Base-by-base conservation (phyloP, 2,329 filamentous ascomycete species). In the Calonectria naviculata region DNA sequence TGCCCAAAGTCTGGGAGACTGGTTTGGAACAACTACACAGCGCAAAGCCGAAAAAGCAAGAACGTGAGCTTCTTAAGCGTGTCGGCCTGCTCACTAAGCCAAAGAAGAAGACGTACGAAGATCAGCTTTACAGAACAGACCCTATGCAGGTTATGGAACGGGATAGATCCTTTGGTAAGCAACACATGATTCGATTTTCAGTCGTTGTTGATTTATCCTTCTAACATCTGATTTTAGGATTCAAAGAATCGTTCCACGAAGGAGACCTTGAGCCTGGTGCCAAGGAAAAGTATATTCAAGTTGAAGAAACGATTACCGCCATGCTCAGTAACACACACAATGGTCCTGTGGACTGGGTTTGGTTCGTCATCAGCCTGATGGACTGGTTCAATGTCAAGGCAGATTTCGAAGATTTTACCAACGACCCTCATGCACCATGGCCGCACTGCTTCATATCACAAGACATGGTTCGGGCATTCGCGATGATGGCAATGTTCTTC, bases 401-500 rank as follows among this genome's bases (percentile, higher is more conserved):
- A 12, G 71, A 75, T 26, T 73, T 74, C 46, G 26, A 65, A 0
- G 73, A 78, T 9, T 76, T 77, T 29, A 34, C 47, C 0, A 31
- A 67, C 0, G 74, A 78, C 26, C 76, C 75, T 0, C 8, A 42
- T 1, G 68, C 67, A 0, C 76, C 78, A 0, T 80, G 74, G 78
- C 76, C 79, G 3, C 76, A 80, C 44, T 49, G 62, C 4, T 80
- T 80, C 29, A 74, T 80, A 21, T 31, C 71, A 1, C 74, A 78
- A 13, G 79, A 79, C 24, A 26, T 80, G 15, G 73, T 80, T 0
- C 64, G 60, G 12, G 79, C 79, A 0, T 80, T 80, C 65, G 63
- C 69, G 7, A 49, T 54, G 21, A 63, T 77, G 44, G 77, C 76
- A 24, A 80, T 80, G 75, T 80, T 80, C 71, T 79, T 80, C 42